Base-by-base conservation (phyloP, 2,329 filamentous ascomycete genomes). In the Hymenotorrendiella dingleyae region DNA sequence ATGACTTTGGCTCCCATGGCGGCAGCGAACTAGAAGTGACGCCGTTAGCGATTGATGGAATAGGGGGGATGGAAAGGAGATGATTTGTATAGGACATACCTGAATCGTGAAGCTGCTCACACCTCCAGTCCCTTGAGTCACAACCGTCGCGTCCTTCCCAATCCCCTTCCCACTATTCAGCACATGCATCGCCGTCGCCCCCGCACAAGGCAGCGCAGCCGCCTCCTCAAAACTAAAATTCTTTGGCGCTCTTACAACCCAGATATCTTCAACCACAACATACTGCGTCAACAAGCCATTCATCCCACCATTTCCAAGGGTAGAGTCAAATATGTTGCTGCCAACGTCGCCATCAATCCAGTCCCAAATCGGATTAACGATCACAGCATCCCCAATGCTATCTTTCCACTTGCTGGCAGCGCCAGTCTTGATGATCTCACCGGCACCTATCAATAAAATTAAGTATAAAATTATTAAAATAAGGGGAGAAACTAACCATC, bases 261-360 rank as follows among this genome's bases (percentile, higher is more conserved):
- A 69, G 11, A 64, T 60, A 6, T 70, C 71, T 0, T 72, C 66
- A 53, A 83, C 81, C 26, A 78, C 71, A 34, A 75, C 71, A 56
- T 80, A 76, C 50, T 78, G 69, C n/a, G 71, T 67, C 45, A 83
- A 60, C 1, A 76, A 72, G 19, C 80, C 80, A 3, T 63, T 46
- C 0, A 48, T 34, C 0, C 80, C 80, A 2, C 39, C 48, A 8
- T 78, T 66, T 4, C 82, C 82, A 11, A 85, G 64, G n/a, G n/a
- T n/a, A n/a, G n/a, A n/a, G n/a, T n/a, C n/a, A n/a, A n/a, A n/a
- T n/a, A n/a, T n/a, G n/a, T n/a, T n/a, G n/a, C n/a, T n/a, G n/a
- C n/a, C n/a, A n/a, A n/a, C n/a, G n/a, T n/a, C n/a, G n/a, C n/a
- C n/a, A n/a, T n/a, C n/a, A n/a, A n/a, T n/a, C n/a, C n/a, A n/a